A percentile compares a stretch with the other conserved stretches of the same genome.
Conservation (phyloP, 192 early-diverging fungal species). For the Nowakowskiella sp. region DNA sequence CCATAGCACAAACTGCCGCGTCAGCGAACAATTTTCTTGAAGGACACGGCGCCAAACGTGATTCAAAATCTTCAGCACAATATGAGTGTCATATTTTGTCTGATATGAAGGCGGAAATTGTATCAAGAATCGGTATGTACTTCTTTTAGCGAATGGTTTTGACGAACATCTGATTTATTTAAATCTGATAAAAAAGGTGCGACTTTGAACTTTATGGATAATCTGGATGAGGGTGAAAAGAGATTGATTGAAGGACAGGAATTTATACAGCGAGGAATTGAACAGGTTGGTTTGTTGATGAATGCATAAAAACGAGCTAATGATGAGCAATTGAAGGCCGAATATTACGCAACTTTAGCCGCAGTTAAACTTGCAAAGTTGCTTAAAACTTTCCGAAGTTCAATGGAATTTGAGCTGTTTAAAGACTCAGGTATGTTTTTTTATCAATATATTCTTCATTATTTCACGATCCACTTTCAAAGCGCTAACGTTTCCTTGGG, state of each 20-base stretch:
- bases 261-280: constrained; percentile 21
- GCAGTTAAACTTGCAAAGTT: constrained; percentile 20
- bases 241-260: constrained; percentile 13
- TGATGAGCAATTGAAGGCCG: constrained; percentile 14
- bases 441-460: neutral
- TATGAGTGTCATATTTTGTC: constrained; percentile 38
- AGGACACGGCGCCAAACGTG: neutral
- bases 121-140: constrained; percentile 26
- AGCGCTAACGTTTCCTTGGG: constrained; percentile 6
- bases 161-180: neutral
- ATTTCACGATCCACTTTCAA: neutral
- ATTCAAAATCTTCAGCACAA: neutral
- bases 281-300: constrained; percentile 22
- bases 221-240: constrained; percentile 26
- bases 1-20: neutral
- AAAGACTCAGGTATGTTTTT: constrained; percentile 37
- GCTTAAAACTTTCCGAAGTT: constrained; percentile 10
- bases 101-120: constrained; percentile 32
- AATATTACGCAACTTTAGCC: constrained; percentile 20
- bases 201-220: constrained; percentile 24
- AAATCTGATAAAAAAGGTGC: constrained; percentile 5
- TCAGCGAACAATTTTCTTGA: neutral
- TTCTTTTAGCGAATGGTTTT: constrained; percentile 2
- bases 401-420: constrained; percentile 32
- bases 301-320: neutral